Evolutionary conservation across 331 rosid genomes (phyloP).

Genomic region (Acacia concinna): DNA sequence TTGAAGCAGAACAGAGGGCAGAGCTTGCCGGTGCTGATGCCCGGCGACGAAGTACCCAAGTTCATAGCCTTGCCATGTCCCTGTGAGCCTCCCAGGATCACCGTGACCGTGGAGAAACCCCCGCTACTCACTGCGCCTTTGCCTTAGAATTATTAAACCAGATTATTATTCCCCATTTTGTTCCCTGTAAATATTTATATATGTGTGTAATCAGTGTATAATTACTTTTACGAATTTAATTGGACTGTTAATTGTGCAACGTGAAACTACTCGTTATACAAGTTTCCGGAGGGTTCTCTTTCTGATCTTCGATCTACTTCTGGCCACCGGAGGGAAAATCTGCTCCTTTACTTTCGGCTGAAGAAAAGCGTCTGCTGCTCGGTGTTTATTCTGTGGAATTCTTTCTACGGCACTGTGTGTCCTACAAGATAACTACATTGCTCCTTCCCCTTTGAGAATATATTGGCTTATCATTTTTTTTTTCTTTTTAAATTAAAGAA

Average conservation of each 20-base stretch:
- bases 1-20: conserved; percentile 38
- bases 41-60: conserved; percentile 78
- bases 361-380: background rate
- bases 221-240: background rate
- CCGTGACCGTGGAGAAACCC: conserved; percentile 48
- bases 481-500: background rate
- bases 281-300: background rate
- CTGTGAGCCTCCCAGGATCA: conserved; percentile 47
- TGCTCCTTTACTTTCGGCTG: background rate
- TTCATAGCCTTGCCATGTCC: conserved; percentile 95
- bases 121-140: conserved; percentile 44
- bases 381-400: background rate
- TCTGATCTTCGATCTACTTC: background rate
- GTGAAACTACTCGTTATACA: background rate
- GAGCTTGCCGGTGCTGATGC: conserved; percentile 83
- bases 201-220: background rate
- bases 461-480: background rate
- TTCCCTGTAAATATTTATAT: background rate
- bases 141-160: background rate
- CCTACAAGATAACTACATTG: background rate
- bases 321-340: background rate
- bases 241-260: background rate
- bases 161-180: background rate
- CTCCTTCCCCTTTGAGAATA: background rate
- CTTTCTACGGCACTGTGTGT: background rate